Conservation (phyloP, 208 protist species). For the Leishmania turanica region DNA sequence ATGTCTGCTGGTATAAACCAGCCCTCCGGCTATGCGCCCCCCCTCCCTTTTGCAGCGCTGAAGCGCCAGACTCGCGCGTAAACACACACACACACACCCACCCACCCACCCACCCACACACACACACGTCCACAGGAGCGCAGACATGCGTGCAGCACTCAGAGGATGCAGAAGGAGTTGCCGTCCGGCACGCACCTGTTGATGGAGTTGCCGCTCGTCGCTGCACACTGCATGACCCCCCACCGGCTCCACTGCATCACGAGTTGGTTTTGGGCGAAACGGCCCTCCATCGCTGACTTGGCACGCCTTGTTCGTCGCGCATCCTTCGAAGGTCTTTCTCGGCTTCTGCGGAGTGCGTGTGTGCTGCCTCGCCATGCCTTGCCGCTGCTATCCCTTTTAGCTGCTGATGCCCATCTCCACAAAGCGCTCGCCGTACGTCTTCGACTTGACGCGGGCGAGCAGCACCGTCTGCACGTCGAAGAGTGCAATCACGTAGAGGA, state of each 20-base stretch:
- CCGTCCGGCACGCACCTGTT: not conserved
- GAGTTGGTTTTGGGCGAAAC: not conserved
- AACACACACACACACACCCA: not conserved
- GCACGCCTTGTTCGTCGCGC: not conserved
- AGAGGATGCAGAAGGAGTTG: not conserved
- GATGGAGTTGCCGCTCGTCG: not conserved
- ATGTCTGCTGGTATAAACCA: too few species aligned
- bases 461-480: conserved; percentile 87
- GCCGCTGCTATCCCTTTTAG: conserved; percentile 26
- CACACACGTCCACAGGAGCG: not conserved
- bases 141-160: not conserved
- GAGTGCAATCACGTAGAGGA: conserved; percentile 68
- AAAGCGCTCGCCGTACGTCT: conserved; percentile 85
- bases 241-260: not conserved
- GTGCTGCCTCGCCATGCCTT: not conserved
- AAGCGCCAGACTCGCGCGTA: not conserved
- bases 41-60: too few species aligned
- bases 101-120: too few species aligned
- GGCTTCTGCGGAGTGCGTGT: conserved; percentile 12
- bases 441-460: conserved; percentile 73
- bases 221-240: not conserved
- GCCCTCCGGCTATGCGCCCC: too few species aligned
- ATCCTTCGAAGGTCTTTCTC: conserved; percentile 6
- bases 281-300: not conserved
- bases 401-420: conserved; percentile 87